Evolutionary conservation across 2,329 filamentous ascomycete species (phyloP).

Genomic region (Penicillium decumbens): DNA sequence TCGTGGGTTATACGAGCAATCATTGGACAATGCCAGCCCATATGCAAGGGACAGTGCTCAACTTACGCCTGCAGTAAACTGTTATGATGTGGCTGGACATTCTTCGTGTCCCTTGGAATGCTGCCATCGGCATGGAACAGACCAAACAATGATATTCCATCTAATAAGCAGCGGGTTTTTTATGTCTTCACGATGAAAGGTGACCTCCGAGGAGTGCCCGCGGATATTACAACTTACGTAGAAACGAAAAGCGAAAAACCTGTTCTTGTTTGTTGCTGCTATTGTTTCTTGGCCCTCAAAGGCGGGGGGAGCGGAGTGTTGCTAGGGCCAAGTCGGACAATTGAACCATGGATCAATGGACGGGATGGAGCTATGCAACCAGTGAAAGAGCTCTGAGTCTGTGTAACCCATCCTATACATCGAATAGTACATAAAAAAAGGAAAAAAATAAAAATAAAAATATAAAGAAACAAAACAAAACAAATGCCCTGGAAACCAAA

Average conservation of each 20-base stretch:
- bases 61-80: not conserved
- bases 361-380: not conserved
- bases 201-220: too few species aligned
- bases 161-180: too few species aligned
- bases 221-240: too few species aligned
- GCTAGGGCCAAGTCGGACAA: slow-evolving; percentile 2
- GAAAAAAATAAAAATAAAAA: not conserved
- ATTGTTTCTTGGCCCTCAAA: not conserved
- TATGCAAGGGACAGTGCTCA: slow-evolving; percentile 1
- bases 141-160: not conserved
- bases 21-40: not conserved
- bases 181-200: too few species aligned
- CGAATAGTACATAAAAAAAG: not conserved
- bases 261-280: not conserved
- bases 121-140: not conserved
- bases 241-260: not conserved
- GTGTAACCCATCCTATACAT: not conserved
- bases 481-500: slow-evolving; percentile 13
- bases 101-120: slow-evolving; percentile 12
- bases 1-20: not conserved
- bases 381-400: too few species aligned
- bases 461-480: too few species aligned
- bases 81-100: slow-evolving; percentile 12
- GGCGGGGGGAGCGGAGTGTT: slow-evolving; percentile 3
- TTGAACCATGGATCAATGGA: not conserved